phyloP scores from a whole-genome alignment of 495 filamentous ascomycete species.

The Aspergillus taichungensis region DNA sequence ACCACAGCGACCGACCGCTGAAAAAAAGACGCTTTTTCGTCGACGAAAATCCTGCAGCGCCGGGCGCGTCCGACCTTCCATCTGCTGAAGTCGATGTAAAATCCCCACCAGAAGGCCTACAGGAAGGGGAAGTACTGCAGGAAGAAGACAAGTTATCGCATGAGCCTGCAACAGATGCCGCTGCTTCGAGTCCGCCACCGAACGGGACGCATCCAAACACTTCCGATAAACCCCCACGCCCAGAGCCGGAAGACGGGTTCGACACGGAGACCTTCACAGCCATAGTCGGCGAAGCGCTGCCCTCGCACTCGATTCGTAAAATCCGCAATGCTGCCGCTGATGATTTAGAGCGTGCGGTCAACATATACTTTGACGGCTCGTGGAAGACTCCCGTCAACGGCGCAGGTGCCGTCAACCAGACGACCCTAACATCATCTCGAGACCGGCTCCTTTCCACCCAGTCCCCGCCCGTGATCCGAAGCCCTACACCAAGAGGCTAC shows the following conservation, averaged over 20 bases:
- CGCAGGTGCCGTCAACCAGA: conserved; percentile 5
- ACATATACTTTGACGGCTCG: conserved; percentile 89
- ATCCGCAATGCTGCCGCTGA: conserved; percentile 52
- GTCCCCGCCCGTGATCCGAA: neutral
- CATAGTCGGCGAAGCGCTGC: conserved; percentile 61
- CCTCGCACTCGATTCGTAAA: conserved; percentile 36
- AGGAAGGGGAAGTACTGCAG: neutral
- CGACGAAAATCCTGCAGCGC: conserved; percentile 33
- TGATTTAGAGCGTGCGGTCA: conserved; percentile 59
- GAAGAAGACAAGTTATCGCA: neutral
- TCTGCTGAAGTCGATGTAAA: no score
- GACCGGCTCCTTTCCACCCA: conserved; percentile 6
- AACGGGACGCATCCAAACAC: neutral
- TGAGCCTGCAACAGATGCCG: neutral
- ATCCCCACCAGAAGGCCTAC: neutral
- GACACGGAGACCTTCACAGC: conserved; percentile 59
- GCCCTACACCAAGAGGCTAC: neutral
- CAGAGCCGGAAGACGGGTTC: conserved; percentile 36
- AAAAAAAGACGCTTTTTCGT: conserved; percentile 81
- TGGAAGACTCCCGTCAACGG: conserved; percentile 50
- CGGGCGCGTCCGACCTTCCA: conserved; percentile 1
- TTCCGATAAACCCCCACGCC: neutral
- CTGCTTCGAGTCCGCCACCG: neutral
- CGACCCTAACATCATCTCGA: conserved; percentile 5
- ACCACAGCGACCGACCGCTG: conserved; percentile 51